A percentile compares a stretch with the other conserved stretches of the same genome.
Evolutionary conservation across 148 eudicot genomes (phyloP).

Genomic region (Camellia granthamiana): DNA sequence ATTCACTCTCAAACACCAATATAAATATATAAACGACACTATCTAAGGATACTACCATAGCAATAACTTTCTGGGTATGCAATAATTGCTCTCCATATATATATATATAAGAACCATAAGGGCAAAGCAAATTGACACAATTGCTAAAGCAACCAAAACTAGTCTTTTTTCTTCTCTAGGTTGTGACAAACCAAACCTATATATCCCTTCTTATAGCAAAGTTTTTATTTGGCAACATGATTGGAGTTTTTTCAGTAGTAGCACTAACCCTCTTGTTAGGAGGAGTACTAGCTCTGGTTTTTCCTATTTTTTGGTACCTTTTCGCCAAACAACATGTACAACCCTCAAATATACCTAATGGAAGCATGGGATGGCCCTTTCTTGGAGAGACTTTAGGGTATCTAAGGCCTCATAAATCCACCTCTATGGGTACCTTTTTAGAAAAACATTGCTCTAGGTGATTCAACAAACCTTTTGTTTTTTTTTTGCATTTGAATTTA

Average conservation of each 20-base stretch:
- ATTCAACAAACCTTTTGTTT: background rate
- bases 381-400: constrained; percentile 48
- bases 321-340: constrained; percentile 10
- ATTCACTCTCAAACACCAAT: too few species aligned
- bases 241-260: background rate
- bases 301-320: background rate
- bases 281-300: constrained; percentile 22
- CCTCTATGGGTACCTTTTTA: constrained; percentile 44
- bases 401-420: constrained; percentile 47
- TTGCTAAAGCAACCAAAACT: too few species aligned
- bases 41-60: too few species aligned
- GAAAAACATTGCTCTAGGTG: constrained; percentile 52
- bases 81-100: too few species aligned
- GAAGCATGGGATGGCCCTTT: constrained; percentile 53
- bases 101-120: too few species aligned
- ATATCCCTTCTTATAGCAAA: too few species aligned
- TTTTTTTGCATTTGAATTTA: background rate
- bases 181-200: too few species aligned
- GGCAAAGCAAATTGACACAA: too few species aligned
- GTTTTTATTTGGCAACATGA: background rate
- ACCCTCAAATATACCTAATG: constrained; percentile 28
- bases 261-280: constrained; percentile 15
- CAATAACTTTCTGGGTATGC: too few species aligned
- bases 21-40: too few species aligned
- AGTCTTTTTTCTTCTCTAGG: too few species aligned